Conservation (phyloP, 306 rosid species). For the Acmispon strigosus region DNA sequence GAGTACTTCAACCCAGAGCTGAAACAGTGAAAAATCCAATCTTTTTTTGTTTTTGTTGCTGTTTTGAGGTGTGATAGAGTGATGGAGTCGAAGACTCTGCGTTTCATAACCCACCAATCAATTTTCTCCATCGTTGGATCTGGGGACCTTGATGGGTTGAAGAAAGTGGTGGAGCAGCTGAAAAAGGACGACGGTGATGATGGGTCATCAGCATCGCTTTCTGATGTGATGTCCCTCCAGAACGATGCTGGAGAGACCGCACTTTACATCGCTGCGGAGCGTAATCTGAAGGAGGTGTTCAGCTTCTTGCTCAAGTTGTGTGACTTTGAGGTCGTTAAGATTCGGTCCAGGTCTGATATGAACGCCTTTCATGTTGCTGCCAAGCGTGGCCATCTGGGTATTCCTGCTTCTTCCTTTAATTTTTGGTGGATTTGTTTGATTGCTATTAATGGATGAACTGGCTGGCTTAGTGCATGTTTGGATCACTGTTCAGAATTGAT, state of each 20-base stretch:
- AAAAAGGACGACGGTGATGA: constrained; percentile 29
- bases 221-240: constrained; percentile 71
- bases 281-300: constrained; percentile 54
- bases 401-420: not conserved
- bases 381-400: constrained; percentile 77
- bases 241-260: constrained; percentile 77
- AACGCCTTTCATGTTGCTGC: constrained; percentile 84
- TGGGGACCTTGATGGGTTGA: constrained; percentile 59
- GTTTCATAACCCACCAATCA: constrained; percentile 64
- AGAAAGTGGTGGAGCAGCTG: constrained; percentile 40
- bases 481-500: no score
- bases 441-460: no score
- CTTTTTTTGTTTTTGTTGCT: no score
- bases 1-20: not conserved
- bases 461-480: no score
- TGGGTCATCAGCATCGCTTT: not conserved
- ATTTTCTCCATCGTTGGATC: constrained; percentile 76
- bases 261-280: constrained; percentile 65
- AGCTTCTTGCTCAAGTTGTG: constrained; percentile 50
- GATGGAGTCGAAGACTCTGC: constrained; percentile 69
- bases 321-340: constrained; percentile 48
- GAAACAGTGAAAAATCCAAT: constrained; percentile 7
- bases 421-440: not conserved
- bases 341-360: constrained; percentile 83
- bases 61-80: no score